Conservation (phyloP, 805 yeast genomes). For the Yarrowia phangngaensis region DNA sequence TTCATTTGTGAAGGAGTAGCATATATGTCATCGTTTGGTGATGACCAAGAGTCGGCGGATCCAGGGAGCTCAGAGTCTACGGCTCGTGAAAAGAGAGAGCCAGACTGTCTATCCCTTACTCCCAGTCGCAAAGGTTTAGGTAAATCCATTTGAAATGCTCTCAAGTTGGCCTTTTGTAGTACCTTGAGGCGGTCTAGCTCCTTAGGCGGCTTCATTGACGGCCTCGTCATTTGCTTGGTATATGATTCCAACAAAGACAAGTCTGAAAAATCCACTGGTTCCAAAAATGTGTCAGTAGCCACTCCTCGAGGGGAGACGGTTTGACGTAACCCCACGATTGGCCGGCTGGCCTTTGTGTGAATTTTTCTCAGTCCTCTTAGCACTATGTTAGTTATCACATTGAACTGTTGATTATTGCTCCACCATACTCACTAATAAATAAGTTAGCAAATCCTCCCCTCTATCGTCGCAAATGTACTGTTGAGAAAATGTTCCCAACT, state of each 20-base stretch:
- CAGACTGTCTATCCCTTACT: background rate
- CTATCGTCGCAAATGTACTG: too few relatives aligned
- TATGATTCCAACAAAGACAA: background rate
- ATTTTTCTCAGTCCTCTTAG: too few relatives aligned
- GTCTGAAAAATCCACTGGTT: background rate
- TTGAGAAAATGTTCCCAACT: too few relatives aligned
- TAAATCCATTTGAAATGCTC: background rate
- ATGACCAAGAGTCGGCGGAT: conserved; percentile 3
- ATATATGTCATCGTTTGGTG: conserved; percentile 1
- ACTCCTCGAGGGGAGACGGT: conserved; percentile 5
- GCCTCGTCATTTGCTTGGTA: too few relatives aligned
- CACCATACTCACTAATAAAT: too few relatives aligned
- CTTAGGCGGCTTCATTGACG: background rate
- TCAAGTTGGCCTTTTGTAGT: background rate
- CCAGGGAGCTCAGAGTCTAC: background rate
- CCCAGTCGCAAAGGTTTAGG: background rate
- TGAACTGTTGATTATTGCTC: too few relatives aligned
- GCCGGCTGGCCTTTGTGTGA: conserved; percentile 2
- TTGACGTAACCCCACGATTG: background rate
- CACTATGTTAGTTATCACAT: too few relatives aligned
- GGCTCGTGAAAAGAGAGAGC: conserved; percentile 3
- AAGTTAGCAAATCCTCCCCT: too few relatives aligned
- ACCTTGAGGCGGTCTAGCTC: background rate
- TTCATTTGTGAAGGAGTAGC: conserved; percentile 8
- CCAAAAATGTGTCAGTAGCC: conserved; percentile 4